Base-by-base conservation (phyloP, 352 stramenopile genomes). In the Phytophthora aleatoria region DNA sequence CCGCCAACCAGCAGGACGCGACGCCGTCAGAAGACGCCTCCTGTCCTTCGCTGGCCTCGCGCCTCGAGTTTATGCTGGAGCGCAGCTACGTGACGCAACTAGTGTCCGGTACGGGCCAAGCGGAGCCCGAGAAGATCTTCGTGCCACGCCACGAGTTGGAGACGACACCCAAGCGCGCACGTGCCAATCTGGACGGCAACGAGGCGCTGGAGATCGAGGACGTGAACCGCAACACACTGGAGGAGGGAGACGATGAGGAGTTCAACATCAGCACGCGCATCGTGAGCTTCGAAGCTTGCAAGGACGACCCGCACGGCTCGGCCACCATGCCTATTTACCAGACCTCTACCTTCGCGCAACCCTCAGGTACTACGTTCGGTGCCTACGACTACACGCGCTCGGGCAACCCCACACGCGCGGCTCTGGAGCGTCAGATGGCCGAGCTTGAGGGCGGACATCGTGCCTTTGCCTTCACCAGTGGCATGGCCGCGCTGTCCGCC, bases 361-460 rank as follows among this genome's bases (percentile, higher is more conserved):
- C 89, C 1, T 97, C 88, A 9, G 90, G 85, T 24, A 95, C 83
- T 16, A 85, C 91, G 42, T 97, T 97, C 63, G 89, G 90, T 33
- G 85, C 89, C n/a, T 97, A 97, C 62, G 92, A 98, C 72, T 99
- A 99, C 77, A 96, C 90, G 33, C 79, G 96, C 48, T 98, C 90
- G 43, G 90, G 87, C 33, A 99, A 98, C 81, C 94, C 96, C 1
- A 98, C 95, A 13, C 89, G 94, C 57, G 91, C 88, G 2, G 92
- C 91, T 6, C 87, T 99, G 60, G 94, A 99, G 83, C 84, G 83
- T 35, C 89, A 96, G 55, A 93, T 98, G 74, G 94, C 94, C 5
- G 85, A 89, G 61, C 64, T 96, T 6, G 81, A 92, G 57, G 61
- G 69, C 43, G 81, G 85, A 52, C 86, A 90, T 67, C 78, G 76